Percentiles rank a stretch among this genome's conserved stretches.
phyloP scores from a whole-genome alignment of 2,329 filamentous ascomycete genomes.

The Ascochyta koolunga region DNA sequence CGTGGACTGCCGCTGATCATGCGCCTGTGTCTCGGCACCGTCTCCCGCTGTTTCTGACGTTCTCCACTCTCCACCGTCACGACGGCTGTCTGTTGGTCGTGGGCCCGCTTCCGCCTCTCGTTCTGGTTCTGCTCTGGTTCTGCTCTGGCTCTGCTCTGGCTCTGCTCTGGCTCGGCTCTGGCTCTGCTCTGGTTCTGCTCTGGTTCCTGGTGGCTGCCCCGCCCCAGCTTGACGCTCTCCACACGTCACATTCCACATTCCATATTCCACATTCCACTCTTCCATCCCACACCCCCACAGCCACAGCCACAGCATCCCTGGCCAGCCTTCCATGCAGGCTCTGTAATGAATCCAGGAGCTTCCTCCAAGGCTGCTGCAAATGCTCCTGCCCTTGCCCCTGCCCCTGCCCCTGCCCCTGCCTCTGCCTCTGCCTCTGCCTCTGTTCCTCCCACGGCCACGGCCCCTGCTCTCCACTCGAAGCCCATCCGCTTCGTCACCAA shows the following conservation, averaged over 20 bases:
- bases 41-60: conserved; percentile 14
- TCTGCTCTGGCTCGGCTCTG: not conserved
- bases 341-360: conserved; percentile 45
- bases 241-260: not conserved
- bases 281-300: conserved; percentile 1
- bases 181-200: not conserved
- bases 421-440: not conserved
- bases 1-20: conserved; percentile 25
- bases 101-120: too few relatives aligned
- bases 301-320: conserved; percentile 16
- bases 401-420: too few relatives aligned
- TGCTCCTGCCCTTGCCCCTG: conserved; percentile 17
- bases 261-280: too few relatives aligned
- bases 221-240: conserved; percentile 15
- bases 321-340: conserved; percentile 14
- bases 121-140: too few relatives aligned
- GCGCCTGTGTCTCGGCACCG: conserved; percentile 23
- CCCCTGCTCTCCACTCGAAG: conserved; percentile 40
- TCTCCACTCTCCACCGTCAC: conserved; percentile 11
- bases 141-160: too few relatives aligned
- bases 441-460: conserved; percentile 19
- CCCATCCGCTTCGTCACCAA: conserved; percentile 52
- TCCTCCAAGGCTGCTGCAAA: conserved; percentile 32
- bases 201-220: conserved; percentile 21
- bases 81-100: too few relatives aligned